Evolutionary conservation across 1,139 yeast species (phyloP).

Genomic region (Suzukiozyma palmioleophila): DNA sequence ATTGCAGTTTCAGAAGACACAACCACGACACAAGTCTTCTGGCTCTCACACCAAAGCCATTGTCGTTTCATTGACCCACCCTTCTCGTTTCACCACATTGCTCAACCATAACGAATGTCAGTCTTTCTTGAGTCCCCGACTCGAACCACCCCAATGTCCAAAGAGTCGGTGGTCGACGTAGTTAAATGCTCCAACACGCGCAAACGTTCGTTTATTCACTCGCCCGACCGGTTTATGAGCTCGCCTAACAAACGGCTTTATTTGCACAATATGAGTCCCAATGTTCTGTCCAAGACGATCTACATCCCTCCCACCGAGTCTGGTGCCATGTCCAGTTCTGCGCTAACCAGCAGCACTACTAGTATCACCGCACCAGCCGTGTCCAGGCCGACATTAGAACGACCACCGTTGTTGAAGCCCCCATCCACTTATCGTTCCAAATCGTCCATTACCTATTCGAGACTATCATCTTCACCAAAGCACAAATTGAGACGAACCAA

Average conservation of each 20-base stretch:
- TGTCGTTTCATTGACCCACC: too few relatives aligned
- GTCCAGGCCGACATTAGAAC: constrained; percentile 3
- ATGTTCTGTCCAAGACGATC: constrained; percentile 16
- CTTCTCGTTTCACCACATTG: too few relatives aligned
- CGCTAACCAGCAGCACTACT: too few relatives aligned
- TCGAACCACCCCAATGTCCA: too few relatives aligned
- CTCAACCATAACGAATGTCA: too few relatives aligned
- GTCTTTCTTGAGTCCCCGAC: constrained; percentile 1
- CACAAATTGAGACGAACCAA: constrained; percentile 32
- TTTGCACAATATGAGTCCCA: constrained; percentile 41
- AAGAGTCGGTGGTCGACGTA: neutral
- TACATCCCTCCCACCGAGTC: constrained; percentile 6
- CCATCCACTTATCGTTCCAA: constrained; percentile 18
- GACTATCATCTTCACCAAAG: constrained; percentile 15
- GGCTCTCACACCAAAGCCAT: too few relatives aligned
- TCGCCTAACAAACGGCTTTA: constrained; percentile 31
- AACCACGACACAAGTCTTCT: too few relatives aligned
- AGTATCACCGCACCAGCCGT: neutral
- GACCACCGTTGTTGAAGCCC: constrained; percentile 4
- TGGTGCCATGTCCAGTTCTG: too few relatives aligned
- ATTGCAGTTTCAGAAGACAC: too few relatives aligned
- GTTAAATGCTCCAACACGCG: neutral
- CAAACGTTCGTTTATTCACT: constrained; percentile 1
- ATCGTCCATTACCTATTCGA: constrained; percentile 15
- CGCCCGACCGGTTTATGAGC: constrained; percentile 1